Base-by-base conservation (phyloP, 176 grass and related monocot genomes). In the Stipa capillata region DNA sequence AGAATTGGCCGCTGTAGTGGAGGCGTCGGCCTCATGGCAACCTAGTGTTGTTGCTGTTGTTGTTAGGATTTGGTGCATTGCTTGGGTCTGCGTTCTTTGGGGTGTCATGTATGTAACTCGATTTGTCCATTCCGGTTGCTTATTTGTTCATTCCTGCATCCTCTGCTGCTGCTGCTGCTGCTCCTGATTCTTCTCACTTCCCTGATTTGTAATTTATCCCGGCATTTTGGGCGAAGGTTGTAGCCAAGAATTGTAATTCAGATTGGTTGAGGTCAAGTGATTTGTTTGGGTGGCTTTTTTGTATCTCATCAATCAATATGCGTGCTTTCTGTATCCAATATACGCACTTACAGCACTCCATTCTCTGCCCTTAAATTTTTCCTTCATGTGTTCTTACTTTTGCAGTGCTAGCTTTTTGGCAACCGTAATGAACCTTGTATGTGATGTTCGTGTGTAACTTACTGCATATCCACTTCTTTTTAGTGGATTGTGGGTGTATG, bases 171-270 rank as follows among this genome's bases (percentile, higher is more conserved):
- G 33, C 79, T 31, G 76, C 69, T 68, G 60, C 6, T 63, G 40
- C 73, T 78, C 23, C 15, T 51, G 69, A 28, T 78, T 34, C 34
- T 54, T n/a, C 61, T 81, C 83, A 67, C 85, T 80, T 75, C 76
- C 71, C 81, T 81, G 85, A 81, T 84, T 34, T 87, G 81, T 87
- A 76, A 84, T 69, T 87, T 81, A 65, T 50, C 63, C 50, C 36
- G 41, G 76, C 80, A 76, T 84, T 77, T 84, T 80, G 89, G 89
- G 81, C 48, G 69, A 80, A 91, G 85, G 76, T 72, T 76, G 85
- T 87, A 87, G 81, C 62, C 84, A 86, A 87, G 76, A 84, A 67
- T 78, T 81, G 72, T 79, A 84, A 81, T 81, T 80, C 85, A 78
- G 77, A 91, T 80, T 84, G 84, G 84, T 73, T 83, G 88, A 77